phyloP scores from a whole-genome alignment of 495 filamentous ascomycete genomes.

The Patellaria atrata region DNA sequence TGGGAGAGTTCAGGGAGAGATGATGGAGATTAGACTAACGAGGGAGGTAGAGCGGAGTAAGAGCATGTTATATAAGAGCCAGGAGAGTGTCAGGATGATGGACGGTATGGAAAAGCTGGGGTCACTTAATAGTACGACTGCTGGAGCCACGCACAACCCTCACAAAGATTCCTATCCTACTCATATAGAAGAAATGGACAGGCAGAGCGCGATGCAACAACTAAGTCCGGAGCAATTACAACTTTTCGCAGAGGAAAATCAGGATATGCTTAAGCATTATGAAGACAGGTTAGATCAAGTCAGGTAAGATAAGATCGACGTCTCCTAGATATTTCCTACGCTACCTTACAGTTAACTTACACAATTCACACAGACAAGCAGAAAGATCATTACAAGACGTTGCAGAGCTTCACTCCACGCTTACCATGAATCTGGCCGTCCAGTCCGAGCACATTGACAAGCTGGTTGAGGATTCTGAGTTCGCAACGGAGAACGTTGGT shows the following conservation, averaged over 20 bases:
- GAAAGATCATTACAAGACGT: constrained; percentile 89
- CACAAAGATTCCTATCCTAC: neutral
- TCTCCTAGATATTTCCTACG: neutral
- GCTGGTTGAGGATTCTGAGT: constrained; percentile 68
- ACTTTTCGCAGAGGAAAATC: constrained; percentile 87
- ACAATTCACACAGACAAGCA: constrained; percentile 44
- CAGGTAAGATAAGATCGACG: too few relatives aligned
- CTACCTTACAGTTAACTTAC: constrained; percentile 3
- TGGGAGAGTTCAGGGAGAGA: constrained; percentile 60
- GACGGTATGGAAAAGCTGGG: constrained; percentile 2
- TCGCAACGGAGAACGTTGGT: constrained; percentile 72
- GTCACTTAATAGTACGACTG: constrained; percentile 2
- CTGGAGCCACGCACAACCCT: too few relatives aligned
- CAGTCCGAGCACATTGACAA: constrained; percentile 81
- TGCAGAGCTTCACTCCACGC: constrained; percentile 74
- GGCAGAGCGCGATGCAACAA: constrained; percentile 40
- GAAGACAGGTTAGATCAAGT: constrained; percentile 87
- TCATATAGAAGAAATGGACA: constrained; percentile 26
- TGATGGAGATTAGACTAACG: constrained; percentile 81
- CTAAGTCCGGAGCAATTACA: constrained; percentile 74
- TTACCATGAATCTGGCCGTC: constrained; percentile 67
- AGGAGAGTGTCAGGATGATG: constrained; percentile 22
- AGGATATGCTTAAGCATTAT: constrained; percentile 80
- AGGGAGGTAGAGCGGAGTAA: constrained; percentile 79
- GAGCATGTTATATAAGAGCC: constrained; percentile 63